These are phyloP conservation scores for Leccinum cinnamomeum DNA, from an alignment of 1,284 basidiomycete genomes.

Conservation along the genomic window DNA sequence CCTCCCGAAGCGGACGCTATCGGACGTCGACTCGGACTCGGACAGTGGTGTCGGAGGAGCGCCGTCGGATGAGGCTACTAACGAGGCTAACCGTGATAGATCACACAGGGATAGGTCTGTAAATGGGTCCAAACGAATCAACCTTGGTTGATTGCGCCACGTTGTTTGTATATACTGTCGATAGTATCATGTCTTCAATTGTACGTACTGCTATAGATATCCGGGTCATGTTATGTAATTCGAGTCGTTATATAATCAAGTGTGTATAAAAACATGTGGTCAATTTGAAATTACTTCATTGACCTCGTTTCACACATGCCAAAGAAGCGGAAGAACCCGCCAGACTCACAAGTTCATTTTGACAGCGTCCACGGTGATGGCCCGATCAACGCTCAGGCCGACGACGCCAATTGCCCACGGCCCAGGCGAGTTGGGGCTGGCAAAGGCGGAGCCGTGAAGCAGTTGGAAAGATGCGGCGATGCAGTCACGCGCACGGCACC, in stretches of 20 bases:
- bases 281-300: not conserved
- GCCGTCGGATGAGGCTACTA: not conserved
- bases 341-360: not conserved
- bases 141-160: not conserved
- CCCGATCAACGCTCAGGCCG: not conserved
- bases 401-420: not conserved
- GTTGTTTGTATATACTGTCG: not conserved
- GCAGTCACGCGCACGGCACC: not conserved
- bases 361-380: not conserved
- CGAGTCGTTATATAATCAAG: not conserved
- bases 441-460: not conserved
- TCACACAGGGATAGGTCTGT: not conserved
- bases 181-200: not conserved
- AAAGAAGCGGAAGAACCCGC: not conserved
- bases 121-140: not conserved
- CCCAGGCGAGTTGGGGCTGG: not conserved
- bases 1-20: not conserved
- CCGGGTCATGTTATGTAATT: not conserved
- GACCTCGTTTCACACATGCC: not conserved
- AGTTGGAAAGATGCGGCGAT: not conserved
- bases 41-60: not conserved
- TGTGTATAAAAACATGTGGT: not conserved
- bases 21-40: not conserved
- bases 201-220: not conserved
- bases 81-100: not conserved